Base-by-base conservation (phyloP, 2,329 filamentous ascomycete species). In the Pestalotiopsis sp. region DNA sequence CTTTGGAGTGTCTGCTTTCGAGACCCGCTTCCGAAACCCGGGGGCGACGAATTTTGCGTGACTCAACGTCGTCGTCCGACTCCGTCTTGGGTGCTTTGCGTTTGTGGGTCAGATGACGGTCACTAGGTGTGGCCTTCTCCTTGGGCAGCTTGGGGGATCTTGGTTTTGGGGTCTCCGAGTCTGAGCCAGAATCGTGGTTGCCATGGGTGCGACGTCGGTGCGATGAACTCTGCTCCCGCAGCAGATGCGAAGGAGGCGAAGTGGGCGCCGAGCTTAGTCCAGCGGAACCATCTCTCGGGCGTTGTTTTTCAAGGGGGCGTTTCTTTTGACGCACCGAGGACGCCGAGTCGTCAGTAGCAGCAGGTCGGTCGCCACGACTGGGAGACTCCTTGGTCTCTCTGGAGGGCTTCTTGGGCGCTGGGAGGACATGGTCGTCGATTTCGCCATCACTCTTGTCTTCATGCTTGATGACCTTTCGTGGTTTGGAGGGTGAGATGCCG, bases 361-460 rank as follows among this genome's bases (percentile, higher is more conserved):
- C 63, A 52, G 36, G 41, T 36, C 65, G 57, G 20, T 76, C 73
- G 36, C 66, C 69, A 70, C 74, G 76, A 74, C 71, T 75, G 67
- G 68, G 73, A 36, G 20, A 6, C 31, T 83, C 81, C 68, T 79
- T 80, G 52, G 14, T n/a, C 4, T 67, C 65, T 14, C 49, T 52
- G 36, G 31, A 36, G 3, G 25, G 14, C 72, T 79, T 80, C 65
- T 79, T 74, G 36, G 78, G 76, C 17, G 75, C 77, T 7, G 75
- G 74, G 39, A 74, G 68, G 11, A 81, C 70, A 62, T 39, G 59
- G 65, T 76, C 73, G n/a, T 80, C 81, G 66, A 80, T 83, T 70
- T 89, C 88, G 68, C 85, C 84, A 68, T 90, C 89, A 73, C 85
- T 88, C 74, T 84, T 86, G 75, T 90, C 88, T 76, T 91, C 90